Conservation (phyloP, 1,284 basidiomycete species). For the Trametes versicolor region DNA sequence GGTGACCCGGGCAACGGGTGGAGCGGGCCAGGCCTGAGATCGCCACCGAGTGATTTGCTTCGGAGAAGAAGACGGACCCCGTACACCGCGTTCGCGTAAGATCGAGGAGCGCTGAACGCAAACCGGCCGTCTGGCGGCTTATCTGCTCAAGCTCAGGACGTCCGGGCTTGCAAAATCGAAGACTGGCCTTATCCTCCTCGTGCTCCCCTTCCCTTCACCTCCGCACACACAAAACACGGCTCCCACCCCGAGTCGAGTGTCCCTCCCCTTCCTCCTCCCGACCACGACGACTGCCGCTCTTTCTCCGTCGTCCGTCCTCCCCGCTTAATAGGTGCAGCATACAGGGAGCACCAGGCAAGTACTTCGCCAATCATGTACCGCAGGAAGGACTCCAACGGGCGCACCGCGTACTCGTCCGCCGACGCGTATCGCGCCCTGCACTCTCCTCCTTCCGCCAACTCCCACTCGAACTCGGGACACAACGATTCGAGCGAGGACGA, state of each 20-base stretch:
- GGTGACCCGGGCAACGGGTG: conserved; percentile 24
- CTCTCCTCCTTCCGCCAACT: conserved; percentile 33
- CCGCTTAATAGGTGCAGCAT: background rate
- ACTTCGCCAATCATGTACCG: conserved; percentile 38
- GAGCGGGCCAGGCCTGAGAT: conserved; percentile 9
- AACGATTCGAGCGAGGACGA: conserved; percentile 41
- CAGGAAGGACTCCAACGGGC: conserved; percentile 36
- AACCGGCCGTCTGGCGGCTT: conserved; percentile 19
- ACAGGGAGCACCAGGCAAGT: background rate
- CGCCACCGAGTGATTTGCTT: conserved; percentile 14
- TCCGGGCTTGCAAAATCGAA: conserved; percentile 15
- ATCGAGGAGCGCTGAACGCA: background rate
- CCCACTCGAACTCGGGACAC: conserved; percentile 27
- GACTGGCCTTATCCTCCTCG: conserved; percentile 23
- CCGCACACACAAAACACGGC: conserved; percentile 29
- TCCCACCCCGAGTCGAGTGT: background rate
- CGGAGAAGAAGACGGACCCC: conserved; percentile 13
- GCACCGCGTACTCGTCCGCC: conserved; percentile 40
- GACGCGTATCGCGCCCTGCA: conserved; percentile 44
- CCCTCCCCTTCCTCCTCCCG: conserved; percentile 18
- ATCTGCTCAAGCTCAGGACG: conserved; percentile 19
- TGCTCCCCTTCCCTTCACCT: conserved; percentile 30
- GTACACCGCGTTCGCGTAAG: background rate
- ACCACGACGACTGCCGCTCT: conserved; percentile 6
- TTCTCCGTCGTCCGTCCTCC: conserved; percentile 9